Percentiles rank a stretch among this genome's conserved stretches.
Evolutionary conservation across 169 alveolate genomes (phyloP).

Genomic region (Blepharisma undulans): DNA sequence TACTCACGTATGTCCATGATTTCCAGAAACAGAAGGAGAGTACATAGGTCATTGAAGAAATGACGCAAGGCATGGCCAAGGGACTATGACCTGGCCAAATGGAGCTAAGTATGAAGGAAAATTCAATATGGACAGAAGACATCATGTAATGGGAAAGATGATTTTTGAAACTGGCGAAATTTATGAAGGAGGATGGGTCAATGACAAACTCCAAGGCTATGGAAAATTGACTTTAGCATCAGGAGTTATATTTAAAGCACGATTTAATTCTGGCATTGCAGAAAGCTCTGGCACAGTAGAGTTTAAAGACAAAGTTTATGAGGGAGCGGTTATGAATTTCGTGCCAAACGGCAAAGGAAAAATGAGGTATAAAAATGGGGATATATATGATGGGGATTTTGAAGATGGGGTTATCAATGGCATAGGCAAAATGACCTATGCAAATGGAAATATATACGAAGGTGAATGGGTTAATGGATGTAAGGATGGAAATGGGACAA

Average conservation of each 20-base stretch:
- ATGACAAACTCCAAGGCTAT: slow-evolving; percentile 52
- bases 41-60: slow-evolving; percentile 27
- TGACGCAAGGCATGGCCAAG: slow-evolving; percentile 41
- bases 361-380: slow-evolving; percentile 47
- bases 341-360: slow-evolving; percentile 42
- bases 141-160: slow-evolving; percentile 36
- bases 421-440: slow-evolving; percentile 43
- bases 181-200: slow-evolving; percentile 52
- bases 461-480: slow-evolving; percentile 40
- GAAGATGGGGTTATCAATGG: slow-evolving; percentile 45
- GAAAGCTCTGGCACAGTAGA: slow-evolving; percentile 40
- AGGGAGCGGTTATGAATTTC: background rate
- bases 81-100: background rate
- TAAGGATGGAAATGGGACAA: slow-evolving; percentile 49
- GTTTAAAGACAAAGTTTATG: slow-evolving; percentile 29
- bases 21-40: slow-evolving; percentile 34
- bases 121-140: slow-evolving; percentile 47
- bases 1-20: background rate
- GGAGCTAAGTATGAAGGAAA: slow-evolving; percentile 49
- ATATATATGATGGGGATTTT: slow-evolving; percentile 58
- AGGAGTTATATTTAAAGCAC: slow-evolving; percentile 32
- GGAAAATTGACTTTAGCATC: slow-evolving; percentile 36
- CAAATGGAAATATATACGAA: slow-evolving; percentile 41
- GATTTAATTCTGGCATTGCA: slow-evolving; percentile 40
- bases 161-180: slow-evolving; percentile 41